Percentiles rank a stretch among this genome's conserved stretches.
These are phyloP conservation scores for Ophiobolus disseminans DNA, from an alignment of 2,329 filamentous ascomycete genomes.

Conservation along the genomic window DNA sequence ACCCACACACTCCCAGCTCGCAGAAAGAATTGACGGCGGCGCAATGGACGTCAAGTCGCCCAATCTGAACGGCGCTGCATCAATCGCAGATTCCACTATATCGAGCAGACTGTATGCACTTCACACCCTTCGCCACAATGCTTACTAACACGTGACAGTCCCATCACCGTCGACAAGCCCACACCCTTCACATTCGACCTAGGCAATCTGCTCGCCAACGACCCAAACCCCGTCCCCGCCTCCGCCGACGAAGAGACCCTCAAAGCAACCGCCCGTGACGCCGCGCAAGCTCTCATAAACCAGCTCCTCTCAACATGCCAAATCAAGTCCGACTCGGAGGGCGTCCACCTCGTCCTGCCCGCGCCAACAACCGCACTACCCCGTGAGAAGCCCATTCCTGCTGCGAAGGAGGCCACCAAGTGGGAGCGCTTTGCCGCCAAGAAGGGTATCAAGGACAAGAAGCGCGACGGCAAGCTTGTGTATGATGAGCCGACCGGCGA, in stretches of 20 bases:
- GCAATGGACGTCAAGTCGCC: slow-evolving; percentile 43
- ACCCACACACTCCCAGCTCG: slow-evolving; percentile 36
- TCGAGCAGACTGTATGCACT: slow-evolving; percentile 40
- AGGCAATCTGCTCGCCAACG: slow-evolving; percentile 82
- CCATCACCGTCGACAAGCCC: slow-evolving; percentile 67
- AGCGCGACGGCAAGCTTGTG: slow-evolving; percentile 78
- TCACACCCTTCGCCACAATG: slow-evolving; percentile 7
- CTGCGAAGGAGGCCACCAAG: slow-evolving; percentile 82
- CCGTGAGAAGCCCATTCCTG: slow-evolving; percentile 89
- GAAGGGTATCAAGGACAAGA: slow-evolving; percentile 94
- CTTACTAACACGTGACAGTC: slow-evolving; percentile 28
- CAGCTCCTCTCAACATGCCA: slow-evolving; percentile 90
- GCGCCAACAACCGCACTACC: slow-evolving; percentile 73
- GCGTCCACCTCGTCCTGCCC: slow-evolving; percentile 83
- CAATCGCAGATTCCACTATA: slow-evolving; percentile 43
- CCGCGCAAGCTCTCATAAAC: slow-evolving; percentile 90
- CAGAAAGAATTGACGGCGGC: slow-evolving; percentile 38
- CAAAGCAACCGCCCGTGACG: slow-evolving; percentile 79
- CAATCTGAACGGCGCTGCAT: slow-evolving; percentile 30
- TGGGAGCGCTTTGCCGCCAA: slow-evolving; percentile 97
- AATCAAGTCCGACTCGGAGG: slow-evolving; percentile 70
- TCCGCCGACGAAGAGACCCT: slow-evolving; percentile 70
- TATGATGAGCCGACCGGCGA: slow-evolving; percentile 85
- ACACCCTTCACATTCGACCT: slow-evolving; percentile 94
- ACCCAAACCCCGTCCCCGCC: slow-evolving; percentile 80